Evolutionary conservation across 2,329 filamentous ascomycete genomes (phyloP), one percentile per base, ranked within the genome.

Genomic region (Coleophoma cylindrospora): DNA sequence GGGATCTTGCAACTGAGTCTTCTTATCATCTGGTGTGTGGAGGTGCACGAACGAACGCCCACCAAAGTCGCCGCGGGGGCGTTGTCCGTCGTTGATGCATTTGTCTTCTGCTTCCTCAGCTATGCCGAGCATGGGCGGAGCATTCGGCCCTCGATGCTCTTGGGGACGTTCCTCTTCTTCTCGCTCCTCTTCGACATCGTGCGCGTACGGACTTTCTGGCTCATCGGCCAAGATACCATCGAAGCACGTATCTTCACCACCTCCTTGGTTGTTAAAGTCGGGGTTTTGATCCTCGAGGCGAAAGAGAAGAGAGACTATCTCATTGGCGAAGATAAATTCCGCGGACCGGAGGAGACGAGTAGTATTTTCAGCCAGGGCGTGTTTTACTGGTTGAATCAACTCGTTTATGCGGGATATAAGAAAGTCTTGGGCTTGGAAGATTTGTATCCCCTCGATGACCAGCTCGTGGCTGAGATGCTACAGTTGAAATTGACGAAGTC

Each of bases 141-240:
- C 15, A 19, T 50, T 22, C 27, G 47, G 10, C 50, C 52, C 17
- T 52, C 50, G 19, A 41, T 33, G 21, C n/a, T 52, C 9, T 21
- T 54, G 7, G 48, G 40, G 9, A 27, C 43, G 3, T 55, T 49
- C 40, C 40, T 55, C 15, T 27, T 51, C n/a, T 15, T 55, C 27
- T 44, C 53, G 2, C 14, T 54, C 4, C 34, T 46, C 13, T 49
- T 53, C 4, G 50, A 52, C 34, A 41, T 49, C 21, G 45, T 45
- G 11, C 44, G 43, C 15, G 27, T 41, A 12, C 40, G 51, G 34
- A 54, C 49, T 3, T 34, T 48, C n/a, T 54, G 49, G 49, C 21
- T 47, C 22, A 43, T 43, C 4, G 40, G 40, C 4, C 15, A 43
- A 27, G 40, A 43, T 11, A 43, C 15, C 21, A 21, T 14, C 15